A percentile compares a stretch with the other conserved stretches of the same genome.
Evolutionary conservation across 768 basidiomycete genomes (phyloP).

Genomic region (Termitomyces eurrhizus): DNA sequence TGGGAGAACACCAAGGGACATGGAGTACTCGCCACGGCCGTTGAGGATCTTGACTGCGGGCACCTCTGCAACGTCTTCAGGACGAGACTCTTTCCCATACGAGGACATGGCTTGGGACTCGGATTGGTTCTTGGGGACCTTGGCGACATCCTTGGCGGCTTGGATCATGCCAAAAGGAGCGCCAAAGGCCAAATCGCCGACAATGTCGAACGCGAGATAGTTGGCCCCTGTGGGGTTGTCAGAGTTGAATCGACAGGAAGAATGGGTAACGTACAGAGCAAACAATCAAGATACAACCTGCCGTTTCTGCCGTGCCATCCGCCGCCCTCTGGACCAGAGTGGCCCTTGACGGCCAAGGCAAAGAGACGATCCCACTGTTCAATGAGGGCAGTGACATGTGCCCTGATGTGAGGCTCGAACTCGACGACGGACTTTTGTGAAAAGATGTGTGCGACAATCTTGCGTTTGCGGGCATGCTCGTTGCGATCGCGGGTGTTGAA

Average conservation of each 20-base stretch:
- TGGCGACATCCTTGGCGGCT: conserved; percentile 67
- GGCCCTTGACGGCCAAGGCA: conserved; percentile 50
- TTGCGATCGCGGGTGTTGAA: conserved; percentile 76
- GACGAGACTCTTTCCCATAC: conserved; percentile 40
- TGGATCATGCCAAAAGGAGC: conserved; percentile 86
- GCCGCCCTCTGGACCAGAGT: conserved; percentile 56
- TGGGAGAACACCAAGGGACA: conserved; percentile 77
- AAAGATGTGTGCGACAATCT: conserved; percentile 85
- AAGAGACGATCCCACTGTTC: conserved; percentile 74
- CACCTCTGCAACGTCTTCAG: conserved; percentile 49
- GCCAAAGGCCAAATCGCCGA: conserved; percentile 86
- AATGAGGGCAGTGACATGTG: conserved; percentile 56
- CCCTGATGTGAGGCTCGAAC: conserved; percentile 76
- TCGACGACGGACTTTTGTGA: conserved; percentile 82
- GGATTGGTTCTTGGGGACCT: conserved; percentile 56
- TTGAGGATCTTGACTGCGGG: conserved; percentile 86
- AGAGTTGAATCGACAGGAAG: neutral
- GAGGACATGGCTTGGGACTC: conserved; percentile 49
- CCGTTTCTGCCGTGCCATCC: conserved; percentile 61
- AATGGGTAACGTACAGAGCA: conserved; percentile 55
- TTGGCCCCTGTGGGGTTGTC: conserved; percentile 37
- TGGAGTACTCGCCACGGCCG: conserved; percentile 82
- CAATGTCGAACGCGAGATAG: conserved; percentile 64
- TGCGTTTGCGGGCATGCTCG: conserved; percentile 86
- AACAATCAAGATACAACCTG: conserved; percentile 67